Evolutionary conservation across 352 stramenopile species (phyloP).

Genomic region (Thalassiosira mediterranea): DNA sequence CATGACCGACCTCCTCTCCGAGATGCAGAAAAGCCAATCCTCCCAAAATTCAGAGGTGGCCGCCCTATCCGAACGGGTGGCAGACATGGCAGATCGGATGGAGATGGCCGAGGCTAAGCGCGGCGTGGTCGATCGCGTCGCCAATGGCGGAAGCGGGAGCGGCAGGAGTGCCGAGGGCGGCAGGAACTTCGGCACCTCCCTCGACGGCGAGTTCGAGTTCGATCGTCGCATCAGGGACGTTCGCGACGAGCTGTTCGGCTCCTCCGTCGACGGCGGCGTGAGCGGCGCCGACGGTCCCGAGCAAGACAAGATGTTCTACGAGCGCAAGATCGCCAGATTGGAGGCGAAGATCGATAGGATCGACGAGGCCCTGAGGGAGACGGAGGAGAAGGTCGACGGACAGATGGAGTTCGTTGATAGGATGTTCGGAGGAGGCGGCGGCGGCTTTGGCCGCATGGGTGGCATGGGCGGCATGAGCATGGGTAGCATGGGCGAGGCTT

Average conservation of each 20-base stretch:
- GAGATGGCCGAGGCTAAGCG: background rate
- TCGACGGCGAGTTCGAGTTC: slow-evolving; percentile 22
- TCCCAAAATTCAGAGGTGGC: slow-evolving; percentile 5
- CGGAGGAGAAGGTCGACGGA: slow-evolving; percentile 6
- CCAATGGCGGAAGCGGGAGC: background rate
- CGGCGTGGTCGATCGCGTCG: background rate
- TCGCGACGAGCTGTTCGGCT: background rate
- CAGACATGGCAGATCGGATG: background rate
- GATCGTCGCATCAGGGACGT: slow-evolving; percentile 15
- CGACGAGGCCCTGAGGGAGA: background rate
- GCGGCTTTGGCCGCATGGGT: background rate
- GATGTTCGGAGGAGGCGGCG: slow-evolving; percentile 2
- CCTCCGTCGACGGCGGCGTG: background rate
- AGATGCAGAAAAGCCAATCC: slow-evolving; percentile 13
- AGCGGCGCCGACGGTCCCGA: background rate
- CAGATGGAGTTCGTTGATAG: slow-evolving; percentile 16
- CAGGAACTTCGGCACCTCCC: slow-evolving; percentile 17
- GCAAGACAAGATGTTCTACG: background rate
- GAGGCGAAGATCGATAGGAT: slow-evolving; percentile 20
- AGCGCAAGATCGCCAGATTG: slow-evolving; percentile 1
- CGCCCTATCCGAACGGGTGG: slow-evolving; percentile 3
- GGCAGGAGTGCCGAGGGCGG: background rate
- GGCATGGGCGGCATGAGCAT: background rate
- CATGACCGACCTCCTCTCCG: slow-evolving; percentile 15
- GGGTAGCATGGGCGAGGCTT: background rate